Base-by-base conservation (phyloP, 441 rosid genomes). In the Syzygium malaccense region DNA sequence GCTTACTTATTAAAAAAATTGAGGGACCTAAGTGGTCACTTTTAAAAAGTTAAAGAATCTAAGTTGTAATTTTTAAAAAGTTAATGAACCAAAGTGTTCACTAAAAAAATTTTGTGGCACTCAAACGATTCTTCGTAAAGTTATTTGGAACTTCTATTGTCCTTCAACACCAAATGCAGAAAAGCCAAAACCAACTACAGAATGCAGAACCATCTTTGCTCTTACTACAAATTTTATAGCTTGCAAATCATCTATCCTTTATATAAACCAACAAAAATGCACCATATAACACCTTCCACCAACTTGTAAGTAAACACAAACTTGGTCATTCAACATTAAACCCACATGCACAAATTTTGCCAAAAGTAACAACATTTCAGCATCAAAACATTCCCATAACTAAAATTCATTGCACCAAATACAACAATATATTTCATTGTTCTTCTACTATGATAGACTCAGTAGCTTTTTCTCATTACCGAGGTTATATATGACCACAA, bases 201-300 rank as follows among this genome's bases (percentile, higher is more conserved):
- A 57, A 57, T 57, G 14, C 3, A 57, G 0, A 28, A 57, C n/a
- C 60, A 57, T 57, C 60, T 28, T 0, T 57, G 1, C 14, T 57
- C 11, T 57, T 57, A 13, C 6, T 57, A 3, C 6, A 0, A 0
- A 3, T 57, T 4, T 7, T 4, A 5, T 7, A 10, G 25, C 13
- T 57, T 57, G 60, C 60, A 57, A 56, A 20, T n/a, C 28, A 56
- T 57, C 28, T 57, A 23, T 57, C 13, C 13, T 4, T 57, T 57
- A 2, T 57, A 56, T 56, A 56, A 56, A 23, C 10, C 64, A 58
- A 58, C 15, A 12, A 26, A 2, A 58, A 58, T 58, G 13, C 30
- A 12, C 28, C 8, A 58, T 25, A 2, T 25, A 56, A 56, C 14
- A 11, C 30, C 25, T 11, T 57, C 25, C 60, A 57, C 60, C 13